Evolutionary conservation across 192 early-diverging fungal genomes (phyloP), one percentile per base, ranked within the genome.

Genomic region (Entrophospora sp.): DNA sequence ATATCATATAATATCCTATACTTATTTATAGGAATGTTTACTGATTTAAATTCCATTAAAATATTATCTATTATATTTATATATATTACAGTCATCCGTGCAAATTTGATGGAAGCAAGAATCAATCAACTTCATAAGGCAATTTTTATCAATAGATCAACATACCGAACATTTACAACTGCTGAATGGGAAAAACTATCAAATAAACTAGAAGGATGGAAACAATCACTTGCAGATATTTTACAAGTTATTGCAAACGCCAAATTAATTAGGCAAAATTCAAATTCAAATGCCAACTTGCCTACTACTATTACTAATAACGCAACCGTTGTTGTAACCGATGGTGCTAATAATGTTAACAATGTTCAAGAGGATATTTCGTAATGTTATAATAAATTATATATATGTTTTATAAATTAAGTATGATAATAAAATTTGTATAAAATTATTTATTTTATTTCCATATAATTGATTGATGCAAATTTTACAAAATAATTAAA

Each of bases 51-150:
- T 14, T 40, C 38, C 14, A 42, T 60, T 14, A 24, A n/a, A 38
- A 2, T 27, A 42, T 27, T 27, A 20, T 12, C 22, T 42, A 5
- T 27, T 12, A 16, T 28, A 0, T 60, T 14, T 30, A 1, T 20
- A 7, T 32, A 1, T 5, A 35, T 12, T 30, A 8, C 27, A 66
- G 64, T 85, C 10, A 94, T 98, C 52, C 88, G 92, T 37, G 86
- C 90, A 27, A 91, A 91, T 43, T 82, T 98, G 66, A 81, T 96
- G 18, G 94, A 98, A 69, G 94, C 89, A 64, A 92, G 91, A 78
- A 87, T 98, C 80, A 87, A 96, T 79, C 96, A 98, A 78, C 78
- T 95, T 18, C 81, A 80, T 55, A 84, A 87, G 61, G 87, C 88
- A 5, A 84, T 93, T 37, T 73, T 85, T 34, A 85, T 96, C 18